Percentiles rank a stretch among this genome's conserved stretches.
Evolutionary conservation across 805 yeast genomes (phyloP).

Genomic region (Saccharomycopsis selenospora): DNA sequence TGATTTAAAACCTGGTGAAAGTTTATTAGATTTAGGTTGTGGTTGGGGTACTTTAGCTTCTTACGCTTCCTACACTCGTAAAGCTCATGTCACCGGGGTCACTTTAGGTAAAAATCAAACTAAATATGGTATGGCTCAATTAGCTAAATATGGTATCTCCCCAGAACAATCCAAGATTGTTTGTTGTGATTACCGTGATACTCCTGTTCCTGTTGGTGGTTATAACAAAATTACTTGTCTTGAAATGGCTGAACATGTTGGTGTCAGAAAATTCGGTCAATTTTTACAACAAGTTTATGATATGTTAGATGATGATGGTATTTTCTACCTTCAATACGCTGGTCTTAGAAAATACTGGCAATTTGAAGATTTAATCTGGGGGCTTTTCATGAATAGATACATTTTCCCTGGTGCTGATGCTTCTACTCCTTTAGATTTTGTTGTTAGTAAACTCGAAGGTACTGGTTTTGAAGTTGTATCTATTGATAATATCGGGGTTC

Average conservation of each 20-base stretch:
- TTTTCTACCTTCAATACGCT: slow-evolving; percentile 80
- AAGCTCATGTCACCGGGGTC: slow-evolving; percentile 82
- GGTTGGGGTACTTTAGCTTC: slow-evolving; percentile 96
- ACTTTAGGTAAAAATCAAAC: slow-evolving; percentile 90
- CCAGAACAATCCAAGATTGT: slow-evolving; percentile 66
- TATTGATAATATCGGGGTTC: slow-evolving; percentile 85
- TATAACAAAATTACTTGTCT: slow-evolving; percentile 85
- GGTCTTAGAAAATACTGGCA: slow-evolving; percentile 92
- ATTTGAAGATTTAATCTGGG: slow-evolving; percentile 91
- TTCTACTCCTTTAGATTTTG: slow-evolving; percentile 85
- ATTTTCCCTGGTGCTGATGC: slow-evolving; percentile 98
- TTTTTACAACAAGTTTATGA: slow-evolving; percentile 77
- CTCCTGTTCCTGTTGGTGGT: slow-evolving; percentile 62
- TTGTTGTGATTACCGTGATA: slow-evolving; percentile 85
- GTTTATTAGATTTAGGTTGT: slow-evolving; percentile 79
- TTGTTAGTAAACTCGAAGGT: slow-evolving; percentile 66
- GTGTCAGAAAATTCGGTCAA: slow-evolving; percentile 71
- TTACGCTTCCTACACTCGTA: slow-evolving; percentile 72
- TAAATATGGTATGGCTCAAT: slow-evolving; percentile 72
- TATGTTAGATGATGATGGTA: slow-evolving; percentile 86
- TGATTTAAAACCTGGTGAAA: slow-evolving; percentile 63
- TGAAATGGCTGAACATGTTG: slow-evolving; percentile 96
- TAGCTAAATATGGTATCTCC: slow-evolving; percentile 61
- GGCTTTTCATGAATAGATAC: slow-evolving; percentile 91
- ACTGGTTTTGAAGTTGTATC: slow-evolving; percentile 81